Percentiles rank a stretch among this genome's conserved stretches.
These are phyloP conservation scores for Cytospora schulzeri DNA, from an alignment of 2,329 filamentous ascomycete species.

Conservation along the genomic window DNA sequence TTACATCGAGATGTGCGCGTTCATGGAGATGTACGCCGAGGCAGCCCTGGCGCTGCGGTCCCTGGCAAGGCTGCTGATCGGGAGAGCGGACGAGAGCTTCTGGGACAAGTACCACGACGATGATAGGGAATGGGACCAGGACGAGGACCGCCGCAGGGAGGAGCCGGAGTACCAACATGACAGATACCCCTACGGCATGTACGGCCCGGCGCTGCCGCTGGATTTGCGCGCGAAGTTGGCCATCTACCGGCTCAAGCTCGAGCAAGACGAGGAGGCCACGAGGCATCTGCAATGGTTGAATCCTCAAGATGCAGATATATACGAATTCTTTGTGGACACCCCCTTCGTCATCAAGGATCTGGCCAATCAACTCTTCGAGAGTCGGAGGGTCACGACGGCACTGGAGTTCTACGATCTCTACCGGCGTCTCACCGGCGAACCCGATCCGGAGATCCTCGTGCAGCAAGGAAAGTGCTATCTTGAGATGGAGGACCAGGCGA, in stretches of 20 bases:
- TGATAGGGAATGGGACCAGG: slow-evolving; percentile 86
- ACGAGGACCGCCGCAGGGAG: slow-evolving; percentile 66
- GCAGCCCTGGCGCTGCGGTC: slow-evolving; percentile 72
- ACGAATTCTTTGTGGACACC: slow-evolving; percentile 62
- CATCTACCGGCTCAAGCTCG: slow-evolving; percentile 75
- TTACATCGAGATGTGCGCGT: slow-evolving; percentile 78
- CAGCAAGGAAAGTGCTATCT: slow-evolving; percentile 71
- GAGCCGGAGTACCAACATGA: slow-evolving; percentile 63
- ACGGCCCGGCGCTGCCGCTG: slow-evolving; percentile 74
- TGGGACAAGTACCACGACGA: slow-evolving; percentile 76
- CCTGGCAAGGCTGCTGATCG: slow-evolving; percentile 80
- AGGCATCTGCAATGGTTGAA: slow-evolving; percentile 74
- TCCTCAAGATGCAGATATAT: slow-evolving; percentile 56
- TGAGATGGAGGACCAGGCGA: slow-evolving; percentile 60
- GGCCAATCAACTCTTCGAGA: slow-evolving; percentile 50
- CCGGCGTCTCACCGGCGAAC: slow-evolving; percentile 48
- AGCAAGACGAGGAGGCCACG: slow-evolving; percentile 70
- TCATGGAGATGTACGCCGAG: slow-evolving; percentile 61
- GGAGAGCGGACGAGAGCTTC: slow-evolving; percentile 69
- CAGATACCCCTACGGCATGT: slow-evolving; percentile 57
- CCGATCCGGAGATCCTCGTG: slow-evolving; percentile 55
- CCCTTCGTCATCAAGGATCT: slow-evolving; percentile 78
- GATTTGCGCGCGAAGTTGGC: slow-evolving; percentile 85
- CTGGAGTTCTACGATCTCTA: slow-evolving; percentile 60
- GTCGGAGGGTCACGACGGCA: slow-evolving; percentile 43